phyloP scores from a whole-genome alignment of 1,284 basidiomycete species.

The Xerocomus nothofagi region DNA sequence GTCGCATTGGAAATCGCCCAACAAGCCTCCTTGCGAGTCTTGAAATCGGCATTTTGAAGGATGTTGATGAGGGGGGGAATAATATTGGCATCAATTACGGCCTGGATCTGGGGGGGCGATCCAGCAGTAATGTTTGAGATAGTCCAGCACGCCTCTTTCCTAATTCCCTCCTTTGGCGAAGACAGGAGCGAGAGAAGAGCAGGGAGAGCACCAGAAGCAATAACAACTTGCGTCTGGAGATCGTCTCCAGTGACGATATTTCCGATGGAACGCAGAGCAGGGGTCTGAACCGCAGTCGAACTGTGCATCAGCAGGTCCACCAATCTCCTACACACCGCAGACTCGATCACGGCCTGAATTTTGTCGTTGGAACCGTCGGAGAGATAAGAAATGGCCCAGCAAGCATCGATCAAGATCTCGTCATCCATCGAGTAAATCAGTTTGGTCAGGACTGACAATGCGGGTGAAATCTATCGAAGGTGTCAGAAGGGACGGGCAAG shows the following conservation, averaged over 20 bases:
- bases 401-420: constrained; percentile 98
- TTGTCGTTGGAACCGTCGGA: constrained; percentile 99
- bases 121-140: constrained; percentile 99
- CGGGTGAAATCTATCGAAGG: constrained; percentile 82
- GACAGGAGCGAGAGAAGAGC: constrained; percentile 91
- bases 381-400: constrained; percentile 99
- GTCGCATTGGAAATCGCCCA: constrained; percentile 99
- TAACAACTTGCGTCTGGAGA: constrained; percentile 97
- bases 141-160: constrained; percentile 99
- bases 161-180: constrained; percentile 94
- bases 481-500: constrained; percentile 14
- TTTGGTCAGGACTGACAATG: constrained; percentile 94
- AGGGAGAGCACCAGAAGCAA: constrained; percentile 93
- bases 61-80: constrained; percentile 99
- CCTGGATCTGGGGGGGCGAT: constrained; percentile 93
- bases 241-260: constrained; percentile 99
- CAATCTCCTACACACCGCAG: constrained; percentile 94
- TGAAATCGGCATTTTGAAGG: constrained; percentile 96
- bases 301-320: constrained; percentile 98
- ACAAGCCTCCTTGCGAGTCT: constrained; percentile 99
- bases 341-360: constrained; percentile 99
- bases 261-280: constrained; percentile 95
- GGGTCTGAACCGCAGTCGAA: constrained; percentile 98
- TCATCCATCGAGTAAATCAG: constrained; percentile 99
- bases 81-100: constrained; percentile 86